Base-by-base conservation (phyloP, 2,329 filamentous ascomycete species). In the Berkeleyomyces basicola region DNA sequence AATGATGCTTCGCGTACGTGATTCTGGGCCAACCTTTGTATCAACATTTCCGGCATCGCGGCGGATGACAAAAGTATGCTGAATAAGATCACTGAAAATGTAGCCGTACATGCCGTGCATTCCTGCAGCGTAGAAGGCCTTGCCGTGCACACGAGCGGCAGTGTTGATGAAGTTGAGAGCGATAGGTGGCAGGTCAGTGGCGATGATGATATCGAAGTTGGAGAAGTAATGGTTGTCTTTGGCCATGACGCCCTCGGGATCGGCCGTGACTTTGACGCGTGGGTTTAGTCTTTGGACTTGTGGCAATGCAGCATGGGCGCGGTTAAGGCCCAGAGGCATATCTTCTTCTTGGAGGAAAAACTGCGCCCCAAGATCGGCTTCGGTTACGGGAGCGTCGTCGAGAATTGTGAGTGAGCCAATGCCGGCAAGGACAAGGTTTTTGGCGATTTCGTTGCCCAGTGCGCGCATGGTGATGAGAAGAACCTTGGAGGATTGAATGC, bases 381-480 rank as follows among this genome's bases (percentile, higher is more conserved):
- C 85, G 0, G 82, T 86, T 63, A 96, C 87, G 7, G 75, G 66
- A 62, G 86, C 83, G 69, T 88, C 81, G 74, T 99, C 93, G 64
- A 93, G 78, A 63, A 99, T 84, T 14, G 92, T 97, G 65, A 99
- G 79, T 40, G 90, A 92, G 63, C 88, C 87, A 69, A 99, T 87
- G 65, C 93, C 93, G 31, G 93, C 91, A 2, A 99, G 83, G 16
- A 96, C 92, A 31, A 99, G 84, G 71, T 97, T 99, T 78, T 99
- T 99, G 66, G 93, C 91, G 62, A 97, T 87, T 75, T 99, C 93
- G 71, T 92, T 95, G 64, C 88, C 90, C 14, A 99, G 82, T 0
- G 88, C 90, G 70, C 87, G 88, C 72, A 96, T 84, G 39, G 85
- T 90, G 67, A 99, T 86, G 66, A 99, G 82, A 55, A 97, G 84